Evolutionary conservation across 768 basidiomycete species (phyloP), one percentile per base, ranked within the genome.

Genomic region (Mycena metata): DNA sequence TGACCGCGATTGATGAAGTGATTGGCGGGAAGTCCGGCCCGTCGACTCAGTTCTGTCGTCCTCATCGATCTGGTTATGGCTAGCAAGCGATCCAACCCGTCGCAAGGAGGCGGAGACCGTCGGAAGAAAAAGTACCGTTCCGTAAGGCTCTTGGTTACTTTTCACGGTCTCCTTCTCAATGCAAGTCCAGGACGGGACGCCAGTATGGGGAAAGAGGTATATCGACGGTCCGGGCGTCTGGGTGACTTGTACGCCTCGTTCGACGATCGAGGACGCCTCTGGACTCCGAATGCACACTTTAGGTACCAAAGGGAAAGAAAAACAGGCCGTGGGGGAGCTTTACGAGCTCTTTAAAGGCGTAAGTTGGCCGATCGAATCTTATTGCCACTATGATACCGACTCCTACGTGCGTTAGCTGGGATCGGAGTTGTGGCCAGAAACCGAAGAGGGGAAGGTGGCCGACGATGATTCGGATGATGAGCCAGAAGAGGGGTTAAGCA

Each of bases 161-260:
- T 26, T 3, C 21, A 12, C 17, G 17, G 7, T 50, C 30, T 17
- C 19, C 15, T 45, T 55, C 57, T 71, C 5, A 69, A 24, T 24
- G 46, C 23, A 12, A 17, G 45, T 24, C 36, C 42, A 72, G 70
- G 70, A 72, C 26, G 70, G 70, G 16, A 72, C 70, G 6, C 64
- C 70, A 6, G 60, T 68, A 2, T 91, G 90, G 90, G 84, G 80
- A 23, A 92, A 88, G 77, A 80, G 86, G 47, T 78, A 82, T 26
- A 86, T 95, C 64, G 91, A 92, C 67, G 94, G 94, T 11, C 94
- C 94, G 21, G 94, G 94, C 19, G 80, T 96, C 21, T 96, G 94
- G 94, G 91, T 89, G 12, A 94, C 90, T 73, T 95, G 93, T 83
- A 74, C 74, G 84, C 36, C 35, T 49, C 52, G 39, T 33, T 41